Conservation (phyloP, 2,329 filamentous ascomycete species). For the Zymoseptoria tritici region DNA sequence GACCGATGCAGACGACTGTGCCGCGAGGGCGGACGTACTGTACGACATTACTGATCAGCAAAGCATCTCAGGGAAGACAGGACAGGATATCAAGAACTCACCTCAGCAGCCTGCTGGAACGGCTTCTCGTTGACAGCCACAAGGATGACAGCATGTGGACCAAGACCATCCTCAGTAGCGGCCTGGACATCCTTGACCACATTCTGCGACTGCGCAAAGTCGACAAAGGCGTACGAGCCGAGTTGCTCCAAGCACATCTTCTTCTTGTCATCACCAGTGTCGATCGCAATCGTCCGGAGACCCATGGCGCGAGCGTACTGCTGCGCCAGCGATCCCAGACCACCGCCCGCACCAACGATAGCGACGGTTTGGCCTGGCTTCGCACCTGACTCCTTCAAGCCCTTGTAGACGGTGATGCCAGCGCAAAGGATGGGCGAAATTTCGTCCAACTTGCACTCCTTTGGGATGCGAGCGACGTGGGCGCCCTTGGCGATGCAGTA, state of each 20-base stretch:
- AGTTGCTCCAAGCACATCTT: conserved; percentile 58
- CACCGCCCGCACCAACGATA: conserved; percentile 79
- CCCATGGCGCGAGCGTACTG: conserved; percentile 94
- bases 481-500: conserved; percentile 82
- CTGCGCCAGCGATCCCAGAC: conserved; percentile 68
- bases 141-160: conserved; percentile 79
- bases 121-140: conserved; percentile 84
- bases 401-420: conserved; percentile 76
- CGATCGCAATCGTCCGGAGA: conserved; percentile 70
- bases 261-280: conserved; percentile 74
- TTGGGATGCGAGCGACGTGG: conserved; percentile 74
- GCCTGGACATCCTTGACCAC: conserved; percentile 78
- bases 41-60: conserved; percentile 3
- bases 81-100: conserved; percentile 12
- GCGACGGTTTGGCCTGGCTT: conserved; percentile 70
- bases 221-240: conserved; percentile 66
- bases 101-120: conserved; percentile 82
- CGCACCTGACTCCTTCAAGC: conserved; percentile 74
- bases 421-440: conserved; percentile 77
- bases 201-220: conserved; percentile 70
- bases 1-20: conserved; percentile 78
- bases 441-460: conserved; percentile 66
- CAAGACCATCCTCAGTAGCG: conserved; percentile 69
- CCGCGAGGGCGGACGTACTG: conserved; percentile 77
- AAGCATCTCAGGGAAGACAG: background rate